phyloP scores from a whole-genome alignment of 257 asterid genomes.

The Fraxinus pennsylvanica region DNA sequence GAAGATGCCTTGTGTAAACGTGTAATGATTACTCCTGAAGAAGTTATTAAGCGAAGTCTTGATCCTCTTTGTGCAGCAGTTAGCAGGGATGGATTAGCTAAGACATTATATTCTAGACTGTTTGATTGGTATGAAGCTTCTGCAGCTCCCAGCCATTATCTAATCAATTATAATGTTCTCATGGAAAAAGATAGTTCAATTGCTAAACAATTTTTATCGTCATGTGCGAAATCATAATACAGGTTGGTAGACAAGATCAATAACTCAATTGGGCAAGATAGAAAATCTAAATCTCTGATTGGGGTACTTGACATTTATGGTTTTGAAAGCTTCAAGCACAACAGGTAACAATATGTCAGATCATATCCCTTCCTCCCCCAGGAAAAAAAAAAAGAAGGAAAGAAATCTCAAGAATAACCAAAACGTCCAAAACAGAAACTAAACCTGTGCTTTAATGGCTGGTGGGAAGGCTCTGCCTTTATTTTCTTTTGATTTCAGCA shows the following conservation, averaged over 20 bases:
- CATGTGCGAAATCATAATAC: slow-evolving; percentile 28
- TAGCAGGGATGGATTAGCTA: slow-evolving; percentile 96
- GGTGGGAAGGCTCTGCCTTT: slow-evolving; percentile 23
- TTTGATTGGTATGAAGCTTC: slow-evolving; percentile 76
- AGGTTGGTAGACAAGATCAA: slow-evolving; percentile 98
- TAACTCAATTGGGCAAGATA: slow-evolving; percentile 88
- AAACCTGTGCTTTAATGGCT: slow-evolving; percentile 14
- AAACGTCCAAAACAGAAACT: not conserved
- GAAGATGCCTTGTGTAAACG: slow-evolving; percentile 98
- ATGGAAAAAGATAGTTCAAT: slow-evolving; percentile 15
- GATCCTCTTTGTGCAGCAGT: slow-evolving; percentile 91
- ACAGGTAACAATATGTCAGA: slow-evolving; percentile 56
- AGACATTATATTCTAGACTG: slow-evolving; percentile 86
- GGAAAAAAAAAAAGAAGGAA: not conserved
- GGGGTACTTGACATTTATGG: slow-evolving; percentile 98
- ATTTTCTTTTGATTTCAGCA: slow-evolving; percentile 32
- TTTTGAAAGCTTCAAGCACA: slow-evolving; percentile 94
- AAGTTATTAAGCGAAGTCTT: slow-evolving; percentile 93
- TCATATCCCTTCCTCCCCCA: slow-evolving; percentile 12
- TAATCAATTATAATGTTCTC: slow-evolving; percentile 12
- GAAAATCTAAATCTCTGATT: slow-evolving; percentile 67
- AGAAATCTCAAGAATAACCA: slow-evolving; percentile 10
- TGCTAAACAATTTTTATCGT: slow-evolving; percentile 20
- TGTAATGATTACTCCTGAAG: slow-evolving; percentile 98
- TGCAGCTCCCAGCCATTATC: slow-evolving; percentile 18